Conservation (phyloP, 2,329 filamentous ascomycete genomes). For the Trichoderma asperellum region DNA sequence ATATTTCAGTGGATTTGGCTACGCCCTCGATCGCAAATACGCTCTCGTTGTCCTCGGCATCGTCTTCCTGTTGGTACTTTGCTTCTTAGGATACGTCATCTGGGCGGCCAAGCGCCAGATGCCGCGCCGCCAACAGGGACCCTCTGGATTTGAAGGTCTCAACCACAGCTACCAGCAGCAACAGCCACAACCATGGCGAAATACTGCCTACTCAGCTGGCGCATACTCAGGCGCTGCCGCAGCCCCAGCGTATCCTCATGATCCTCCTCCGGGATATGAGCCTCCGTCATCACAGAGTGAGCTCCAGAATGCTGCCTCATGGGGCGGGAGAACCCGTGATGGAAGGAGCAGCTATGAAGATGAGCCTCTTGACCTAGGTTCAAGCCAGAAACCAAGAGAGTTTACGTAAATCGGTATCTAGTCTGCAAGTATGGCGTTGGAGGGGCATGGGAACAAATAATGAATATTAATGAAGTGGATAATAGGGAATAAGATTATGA, state of each 20-base stretch:
- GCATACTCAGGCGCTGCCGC: constrained; percentile 27
- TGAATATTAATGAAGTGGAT: constrained; percentile 7
- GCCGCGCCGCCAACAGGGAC: constrained; percentile 30
- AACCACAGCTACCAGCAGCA: constrained; percentile 36
- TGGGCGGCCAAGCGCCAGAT: constrained; percentile 37
- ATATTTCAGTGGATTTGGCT: constrained; percentile 56
- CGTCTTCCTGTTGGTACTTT: constrained; percentile 50
- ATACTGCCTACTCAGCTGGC: constrained; percentile 27
- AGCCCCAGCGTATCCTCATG: constrained; percentile 34
- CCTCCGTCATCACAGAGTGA: constrained; percentile 39
- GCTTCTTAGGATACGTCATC: constrained; percentile 45
- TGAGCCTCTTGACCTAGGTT: constrained; percentile 38
- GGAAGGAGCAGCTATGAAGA: constrained; percentile 38
- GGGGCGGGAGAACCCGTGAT: constrained; percentile 36
- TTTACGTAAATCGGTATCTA: constrained; percentile 35
- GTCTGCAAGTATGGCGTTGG: constrained; percentile 33
- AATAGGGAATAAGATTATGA: neutral
- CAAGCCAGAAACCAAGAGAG: constrained; percentile 41
- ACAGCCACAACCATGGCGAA: constrained; percentile 39
- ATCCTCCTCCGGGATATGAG: constrained; percentile 42
- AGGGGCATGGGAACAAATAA: constrained; percentile 7
- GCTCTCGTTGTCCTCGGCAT: constrained; percentile 54
- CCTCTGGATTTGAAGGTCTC: constrained; percentile 30
- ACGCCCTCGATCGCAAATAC: constrained; percentile 55
- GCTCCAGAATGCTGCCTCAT: constrained; percentile 37